Evolutionary conservation across 331 rosid species (phyloP).

Genomic region (Malus hybrid): DNA sequence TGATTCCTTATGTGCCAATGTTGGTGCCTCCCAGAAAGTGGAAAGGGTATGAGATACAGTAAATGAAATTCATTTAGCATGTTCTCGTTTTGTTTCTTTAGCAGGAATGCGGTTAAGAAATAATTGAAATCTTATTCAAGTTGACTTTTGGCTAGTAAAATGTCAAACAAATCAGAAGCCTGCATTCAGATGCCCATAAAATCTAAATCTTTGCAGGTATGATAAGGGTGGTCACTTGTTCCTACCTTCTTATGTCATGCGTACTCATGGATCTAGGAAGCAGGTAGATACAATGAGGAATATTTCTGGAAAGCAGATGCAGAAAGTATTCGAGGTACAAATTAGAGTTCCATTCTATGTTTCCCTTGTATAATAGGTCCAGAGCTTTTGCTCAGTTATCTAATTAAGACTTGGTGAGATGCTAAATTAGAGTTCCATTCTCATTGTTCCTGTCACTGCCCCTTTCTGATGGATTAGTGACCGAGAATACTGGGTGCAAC

Average conservation of each 20-base stretch:
- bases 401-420: background rate
- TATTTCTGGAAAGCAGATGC: constrained; percentile 51
- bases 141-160: background rate
- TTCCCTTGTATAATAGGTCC: background rate
- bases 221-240: constrained; percentile 87
- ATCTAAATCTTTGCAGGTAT: constrained; percentile 37
- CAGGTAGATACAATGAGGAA: constrained; percentile 60
- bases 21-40: constrained; percentile 79
- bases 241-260: constrained; percentile 84
- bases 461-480: background rate
- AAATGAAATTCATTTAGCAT: constrained; percentile 6
- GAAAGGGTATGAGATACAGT: constrained; percentile 59
- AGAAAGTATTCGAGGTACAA: constrained; percentile 68
- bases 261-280: constrained; percentile 81
- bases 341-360: background rate
- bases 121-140: background rate
- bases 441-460: background rate
- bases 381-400: background rate
- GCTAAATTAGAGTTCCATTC: background rate
- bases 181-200: constrained; percentile 1
- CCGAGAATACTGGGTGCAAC: background rate
- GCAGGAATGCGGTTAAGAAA: background rate
- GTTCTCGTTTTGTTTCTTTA: background rate
- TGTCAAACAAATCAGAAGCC: background rate
- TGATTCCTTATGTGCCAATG: constrained; percentile 86